Percentiles rank a stretch among this genome's conserved stretches.
Evolutionary conservation across 192 early-diverging fungal genomes (phyloP).

Genomic region (Coemansia pectinata): DNA sequence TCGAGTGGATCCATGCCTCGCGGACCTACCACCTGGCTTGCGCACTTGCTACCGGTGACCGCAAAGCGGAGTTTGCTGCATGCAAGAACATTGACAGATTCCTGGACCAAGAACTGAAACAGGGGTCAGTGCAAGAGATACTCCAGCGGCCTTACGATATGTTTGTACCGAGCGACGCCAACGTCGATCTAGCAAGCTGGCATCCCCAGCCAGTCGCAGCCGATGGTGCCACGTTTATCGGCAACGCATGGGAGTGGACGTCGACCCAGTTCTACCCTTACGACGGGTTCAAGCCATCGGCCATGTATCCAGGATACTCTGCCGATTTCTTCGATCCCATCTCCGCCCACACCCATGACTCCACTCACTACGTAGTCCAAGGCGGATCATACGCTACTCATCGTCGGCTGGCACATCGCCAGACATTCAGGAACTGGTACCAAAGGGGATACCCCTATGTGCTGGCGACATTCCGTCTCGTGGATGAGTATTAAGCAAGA

Average conservation of each 20-base stretch:
- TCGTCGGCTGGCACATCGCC: constrained; percentile 67
- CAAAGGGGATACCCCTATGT: constrained; percentile 84
- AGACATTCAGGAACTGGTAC: constrained; percentile 89
- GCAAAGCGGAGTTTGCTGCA: neutral
- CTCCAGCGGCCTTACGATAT: constrained; percentile 20
- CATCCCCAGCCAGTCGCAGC: constrained; percentile 50
- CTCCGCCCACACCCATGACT: constrained; percentile 4
- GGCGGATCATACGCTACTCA: constrained; percentile 90
- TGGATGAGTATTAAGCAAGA: neutral
- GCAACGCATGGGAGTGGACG: constrained; percentile 84
- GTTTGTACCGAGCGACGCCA: constrained; percentile 51
- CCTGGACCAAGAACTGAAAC: constrained; percentile 11
- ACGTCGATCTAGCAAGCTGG: constrained; percentile 72
- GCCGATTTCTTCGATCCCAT: constrained; percentile 84
- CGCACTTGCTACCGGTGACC: constrained; percentile 14
- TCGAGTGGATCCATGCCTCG: constrained; percentile 61
- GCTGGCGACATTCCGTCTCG: constrained; percentile 73
- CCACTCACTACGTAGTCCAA: constrained; percentile 77
- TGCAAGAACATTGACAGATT: constrained; percentile 9
- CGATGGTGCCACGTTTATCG: constrained; percentile 36
- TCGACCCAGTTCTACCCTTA: constrained; percentile 62
- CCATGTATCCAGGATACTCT: constrained; percentile 87
- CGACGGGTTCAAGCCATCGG: constrained; percentile 62
- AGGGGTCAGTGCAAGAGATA: neutral
- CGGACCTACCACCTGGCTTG: constrained; percentile 24